Evolutionary conservation across 2,329 filamentous ascomycete genomes (phyloP).

Genomic region (Zymoseptoria ardabiliae): DNA sequence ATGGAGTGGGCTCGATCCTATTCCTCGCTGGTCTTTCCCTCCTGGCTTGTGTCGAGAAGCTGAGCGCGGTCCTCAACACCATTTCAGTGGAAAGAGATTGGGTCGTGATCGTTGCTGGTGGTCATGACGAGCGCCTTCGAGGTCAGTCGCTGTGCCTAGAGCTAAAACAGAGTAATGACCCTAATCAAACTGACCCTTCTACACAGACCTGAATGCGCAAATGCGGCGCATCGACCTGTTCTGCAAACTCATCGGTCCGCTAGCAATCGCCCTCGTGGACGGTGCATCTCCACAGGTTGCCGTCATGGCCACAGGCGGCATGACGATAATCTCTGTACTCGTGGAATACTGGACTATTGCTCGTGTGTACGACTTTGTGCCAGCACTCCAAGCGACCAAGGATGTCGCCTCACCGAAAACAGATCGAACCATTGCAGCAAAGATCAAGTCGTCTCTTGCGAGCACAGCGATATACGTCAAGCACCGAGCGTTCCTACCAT

Average conservation of each 20-base stretch:
- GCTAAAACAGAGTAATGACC: not conserved
- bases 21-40: conserved; percentile 36
- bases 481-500: conserved; percentile 54
- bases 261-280: conserved; percentile 45
- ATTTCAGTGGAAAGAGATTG: conserved; percentile 67
- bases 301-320: conserved; percentile 43
- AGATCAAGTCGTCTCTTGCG: conserved; percentile 11
- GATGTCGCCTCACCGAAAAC: not conserved
- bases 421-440: not conserved
- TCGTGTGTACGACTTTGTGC: conserved; percentile 31
- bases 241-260: conserved; percentile 50
- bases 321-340: conserved; percentile 43
- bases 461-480: conserved; percentile 39
- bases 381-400: conserved; percentile 21
- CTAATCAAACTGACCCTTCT: conserved; percentile 10
- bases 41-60: conserved; percentile 62
- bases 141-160: conserved; percentile 5
- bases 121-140: conserved; percentile 27
- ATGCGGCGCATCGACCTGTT: conserved; percentile 54
- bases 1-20: conserved; percentile 4
- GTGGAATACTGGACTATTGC: conserved; percentile 50
- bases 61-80: conserved; percentile 56
- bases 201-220: conserved; percentile 46
- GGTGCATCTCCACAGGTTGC: conserved; percentile 43
- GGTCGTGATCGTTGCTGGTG: conserved; percentile 49